Evolutionary conservation across 2,329 filamentous ascomycete species (phyloP).

Genomic region (Neonectria sp.): DNA sequence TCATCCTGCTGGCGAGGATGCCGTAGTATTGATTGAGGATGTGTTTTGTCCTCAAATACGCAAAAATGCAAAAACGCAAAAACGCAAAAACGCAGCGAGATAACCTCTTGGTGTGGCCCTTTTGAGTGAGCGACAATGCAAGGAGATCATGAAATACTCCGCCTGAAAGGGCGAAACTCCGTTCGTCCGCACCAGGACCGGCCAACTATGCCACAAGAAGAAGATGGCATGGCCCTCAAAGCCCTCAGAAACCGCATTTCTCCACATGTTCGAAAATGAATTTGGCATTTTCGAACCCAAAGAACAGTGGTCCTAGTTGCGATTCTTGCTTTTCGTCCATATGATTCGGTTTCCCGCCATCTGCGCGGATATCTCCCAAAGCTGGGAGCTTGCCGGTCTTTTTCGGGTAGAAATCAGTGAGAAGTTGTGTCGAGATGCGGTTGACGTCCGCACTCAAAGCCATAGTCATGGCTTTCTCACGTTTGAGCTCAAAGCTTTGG

Average conservation of each 20-base stretch:
- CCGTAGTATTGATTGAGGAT: not conserved
- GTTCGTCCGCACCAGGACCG: not conserved
- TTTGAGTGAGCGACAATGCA: not conserved
- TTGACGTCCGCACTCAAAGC: constrained; percentile 43
- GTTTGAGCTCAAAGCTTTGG: not conserved
- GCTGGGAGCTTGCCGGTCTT: not conserved
- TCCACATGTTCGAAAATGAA: not conserved
- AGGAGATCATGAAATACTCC: not conserved
- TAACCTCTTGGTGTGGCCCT: not conserved
- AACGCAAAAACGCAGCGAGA: not conserved
- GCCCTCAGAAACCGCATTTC: not conserved
- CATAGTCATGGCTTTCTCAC: constrained; percentile 16
- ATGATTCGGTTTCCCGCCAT: constrained; percentile 20
- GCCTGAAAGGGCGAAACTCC: not conserved
- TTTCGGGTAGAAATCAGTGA: constrained; percentile 16
- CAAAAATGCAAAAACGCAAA: not conserved
- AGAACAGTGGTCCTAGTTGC: not conserved
- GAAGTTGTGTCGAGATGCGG: constrained; percentile 21
- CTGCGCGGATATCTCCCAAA: not conserved
- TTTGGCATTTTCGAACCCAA: constrained; percentile 22
- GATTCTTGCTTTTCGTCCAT: constrained; percentile 29
- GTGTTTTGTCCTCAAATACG: not conserved
- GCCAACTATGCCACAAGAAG: not conserved
- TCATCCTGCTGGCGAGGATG: not conserved
- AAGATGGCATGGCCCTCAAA: not conserved